Conservation (phyloP, 352 stramenopile genomes). For the Pythium scleroteichum region DNA sequence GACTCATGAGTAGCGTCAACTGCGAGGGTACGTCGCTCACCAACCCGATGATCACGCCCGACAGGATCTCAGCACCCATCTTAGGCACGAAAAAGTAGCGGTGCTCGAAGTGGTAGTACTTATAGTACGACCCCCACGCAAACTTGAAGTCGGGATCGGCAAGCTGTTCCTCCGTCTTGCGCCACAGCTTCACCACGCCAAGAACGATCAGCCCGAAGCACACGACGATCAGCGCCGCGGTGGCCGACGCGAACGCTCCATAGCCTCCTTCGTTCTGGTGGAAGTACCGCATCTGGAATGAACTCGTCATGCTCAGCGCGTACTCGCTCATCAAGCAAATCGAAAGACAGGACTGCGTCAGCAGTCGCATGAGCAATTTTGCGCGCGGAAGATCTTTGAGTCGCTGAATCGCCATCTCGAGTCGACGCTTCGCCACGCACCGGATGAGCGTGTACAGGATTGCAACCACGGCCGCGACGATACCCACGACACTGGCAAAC, state of each 20-base stretch:
- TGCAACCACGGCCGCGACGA: slow-evolving; percentile 56
- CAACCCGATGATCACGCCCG: slow-evolving; percentile 69
- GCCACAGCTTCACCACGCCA: slow-evolving; percentile 64
- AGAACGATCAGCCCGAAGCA: slow-evolving; percentile 72
- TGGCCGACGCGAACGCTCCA: slow-evolving; percentile 59
- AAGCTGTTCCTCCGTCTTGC: slow-evolving; percentile 57
- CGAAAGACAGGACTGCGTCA: slow-evolving; percentile 69
- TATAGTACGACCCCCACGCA: slow-evolving; percentile 79
- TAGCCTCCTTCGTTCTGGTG: slow-evolving; percentile 42
- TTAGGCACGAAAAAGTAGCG: slow-evolving; percentile 81
- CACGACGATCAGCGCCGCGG: slow-evolving; percentile 57
- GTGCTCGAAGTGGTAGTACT: slow-evolving; percentile 66
- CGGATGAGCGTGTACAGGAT: slow-evolving; percentile 57
- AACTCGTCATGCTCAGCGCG: slow-evolving; percentile 76
- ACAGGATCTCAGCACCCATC: slow-evolving; percentile 76
- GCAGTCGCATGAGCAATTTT: slow-evolving; percentile 64
- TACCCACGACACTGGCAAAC: slow-evolving; percentile 56
- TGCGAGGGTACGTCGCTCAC: slow-evolving; percentile 76
- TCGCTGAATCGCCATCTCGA: slow-evolving; percentile 58
- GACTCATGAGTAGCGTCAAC: slow-evolving; percentile 65
- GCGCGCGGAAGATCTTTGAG: slow-evolving; percentile 68
- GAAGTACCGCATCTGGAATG: slow-evolving; percentile 78
- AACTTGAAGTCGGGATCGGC: slow-evolving; percentile 76
- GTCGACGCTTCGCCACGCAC: slow-evolving; percentile 41
- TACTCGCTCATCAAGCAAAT: slow-evolving; percentile 83